These are phyloP conservation scores for Sarocladium kiliense DNA, from an alignment of 2,329 filamentous ascomycete genomes.

Conservation along the genomic window DNA sequence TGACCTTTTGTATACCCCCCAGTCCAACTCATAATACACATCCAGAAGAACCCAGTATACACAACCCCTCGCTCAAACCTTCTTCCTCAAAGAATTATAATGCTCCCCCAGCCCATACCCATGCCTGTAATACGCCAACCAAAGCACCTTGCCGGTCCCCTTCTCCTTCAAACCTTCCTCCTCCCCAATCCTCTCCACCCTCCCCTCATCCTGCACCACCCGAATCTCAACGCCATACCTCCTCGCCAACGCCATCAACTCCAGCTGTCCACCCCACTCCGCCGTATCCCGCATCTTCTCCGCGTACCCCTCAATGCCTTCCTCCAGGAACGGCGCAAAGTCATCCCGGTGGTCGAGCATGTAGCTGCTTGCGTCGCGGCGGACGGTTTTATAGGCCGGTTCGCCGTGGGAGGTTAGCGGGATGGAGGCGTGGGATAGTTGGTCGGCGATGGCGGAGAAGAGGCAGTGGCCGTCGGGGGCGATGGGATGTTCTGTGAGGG, in stretches of 20 bases:
- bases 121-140: conserved; percentile 93
- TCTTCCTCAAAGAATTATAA: conserved; percentile 76
- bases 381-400: conserved; percentile 59
- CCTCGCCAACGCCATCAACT: conserved; percentile 78
- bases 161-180: conserved; percentile 28
- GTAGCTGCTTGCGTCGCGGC: conserved; percentile 69
- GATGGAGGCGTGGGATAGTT: conserved; percentile 55
- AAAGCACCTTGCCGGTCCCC: conserved; percentile 55
- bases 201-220: conserved; percentile 73
- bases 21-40: not conserved
- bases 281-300: conserved; percentile 77
- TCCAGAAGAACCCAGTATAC: not conserved
- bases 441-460: conserved; percentile 86
- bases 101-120: conserved; percentile 94
- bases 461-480: conserved; percentile 90
- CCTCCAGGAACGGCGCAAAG: conserved; percentile 77
- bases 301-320: conserved; percentile 53
- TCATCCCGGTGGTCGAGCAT: conserved; percentile 71
- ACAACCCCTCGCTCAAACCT: conserved; percentile 13
- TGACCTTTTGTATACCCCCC: no score
- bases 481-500: conserved; percentile 71
- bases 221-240: conserved; percentile 76
- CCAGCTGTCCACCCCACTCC: conserved; percentile 94
- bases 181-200: conserved; percentile 65
- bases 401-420: conserved; percentile 28